Evolutionary conservation across 352 stramenopile species (phyloP), one percentile per base, ranked within the genome.

Genomic region (Globisporangium barbulae): DNA sequence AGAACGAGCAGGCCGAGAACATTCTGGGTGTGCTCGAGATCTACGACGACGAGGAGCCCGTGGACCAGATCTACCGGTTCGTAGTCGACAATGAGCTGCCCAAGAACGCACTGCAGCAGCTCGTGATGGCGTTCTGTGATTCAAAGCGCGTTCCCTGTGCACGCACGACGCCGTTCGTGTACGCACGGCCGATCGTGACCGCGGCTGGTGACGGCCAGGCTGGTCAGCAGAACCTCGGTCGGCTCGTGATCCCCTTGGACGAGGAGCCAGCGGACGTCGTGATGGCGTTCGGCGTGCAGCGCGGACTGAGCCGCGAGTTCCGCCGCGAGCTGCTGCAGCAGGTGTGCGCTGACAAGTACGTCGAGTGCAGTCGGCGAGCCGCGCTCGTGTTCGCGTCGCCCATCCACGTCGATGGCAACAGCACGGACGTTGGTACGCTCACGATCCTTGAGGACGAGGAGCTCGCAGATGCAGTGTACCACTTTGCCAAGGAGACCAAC

Each of bases 1-100:
- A 39, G 10, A 68, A 63, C 37, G 70, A 78, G 10, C 45, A 64
- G 5, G 12, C 17, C 39, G 47, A 64, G 35, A 10, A 49, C 41
- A 6, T 54, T 7, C 71, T 93, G 13, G 85, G 83, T 0, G 64
- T 68, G 9, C 72, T 94, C 17, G 70, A 88, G 22, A 85, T 94
- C 52, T 89, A 80, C 22, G 85, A 94, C 56, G 65, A 89, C 41
- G 42, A 62, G 10, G 85, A 92, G 47, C 85, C 85, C 0, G 73
- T 88, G 19, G 85, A 92, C 50, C 69, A 83, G 53, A 81, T 94
- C 44, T 86, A 90, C 63, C 79, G 79, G 49, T 94, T 92, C 19
- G 57, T 89, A 0, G 50, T 83, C 6, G 77, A 92, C 31, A 65
- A 85, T 33, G 61, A 74, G 2, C 35, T 88, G 13, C 68, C 78